phyloP scores from a whole-genome alignment of 805 yeast species.

The Cyberlindnera japonica region DNA sequence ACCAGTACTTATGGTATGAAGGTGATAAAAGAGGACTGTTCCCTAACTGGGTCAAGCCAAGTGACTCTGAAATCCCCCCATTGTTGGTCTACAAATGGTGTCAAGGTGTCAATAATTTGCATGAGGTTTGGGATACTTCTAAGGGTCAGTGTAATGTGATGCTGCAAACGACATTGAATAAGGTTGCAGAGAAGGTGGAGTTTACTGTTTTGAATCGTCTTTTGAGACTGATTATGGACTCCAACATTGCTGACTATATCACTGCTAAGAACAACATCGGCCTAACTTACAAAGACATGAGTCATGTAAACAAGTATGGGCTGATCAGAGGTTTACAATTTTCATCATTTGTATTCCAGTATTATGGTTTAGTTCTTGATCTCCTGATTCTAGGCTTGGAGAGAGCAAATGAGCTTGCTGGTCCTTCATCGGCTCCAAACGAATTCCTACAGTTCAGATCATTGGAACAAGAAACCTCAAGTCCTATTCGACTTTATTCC shows the following conservation, averaged over 20 bases:
- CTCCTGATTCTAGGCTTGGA: constrained; percentile 78
- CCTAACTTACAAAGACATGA: constrained; percentile 90
- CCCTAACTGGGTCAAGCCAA: constrained; percentile 96
- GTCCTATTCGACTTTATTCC: constrained; percentile 77
- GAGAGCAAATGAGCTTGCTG: constrained; percentile 85
- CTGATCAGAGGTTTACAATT: constrained; percentile 85
- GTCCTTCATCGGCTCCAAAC: constrained; percentile 66
- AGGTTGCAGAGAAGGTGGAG: constrained; percentile 82
- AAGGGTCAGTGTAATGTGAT: constrained; percentile 79
- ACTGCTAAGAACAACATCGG: constrained; percentile 85
- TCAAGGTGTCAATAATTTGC: constrained; percentile 79
- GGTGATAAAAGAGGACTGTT: constrained; percentile 82
- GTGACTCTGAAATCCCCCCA: constrained; percentile 92
- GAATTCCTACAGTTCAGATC: constrained; percentile 72
- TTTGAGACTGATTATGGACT: constrained; percentile 76
- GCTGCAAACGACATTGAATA: constrained; percentile 70
- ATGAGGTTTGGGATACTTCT: constrained; percentile 72
- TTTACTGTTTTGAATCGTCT: constrained; percentile 81
- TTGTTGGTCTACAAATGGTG: constrained; percentile 90
- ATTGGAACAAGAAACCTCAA: constrained; percentile 52
- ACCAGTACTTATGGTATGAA: constrained; percentile 95
- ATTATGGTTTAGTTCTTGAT: constrained; percentile 83
- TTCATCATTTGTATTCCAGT: constrained; percentile 85
- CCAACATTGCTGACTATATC: constrained; percentile 90
- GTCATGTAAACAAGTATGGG: constrained; percentile 86